phyloP scores from a whole-genome alignment of 306 rosid genomes.

The Lotus japonicus region DNA sequence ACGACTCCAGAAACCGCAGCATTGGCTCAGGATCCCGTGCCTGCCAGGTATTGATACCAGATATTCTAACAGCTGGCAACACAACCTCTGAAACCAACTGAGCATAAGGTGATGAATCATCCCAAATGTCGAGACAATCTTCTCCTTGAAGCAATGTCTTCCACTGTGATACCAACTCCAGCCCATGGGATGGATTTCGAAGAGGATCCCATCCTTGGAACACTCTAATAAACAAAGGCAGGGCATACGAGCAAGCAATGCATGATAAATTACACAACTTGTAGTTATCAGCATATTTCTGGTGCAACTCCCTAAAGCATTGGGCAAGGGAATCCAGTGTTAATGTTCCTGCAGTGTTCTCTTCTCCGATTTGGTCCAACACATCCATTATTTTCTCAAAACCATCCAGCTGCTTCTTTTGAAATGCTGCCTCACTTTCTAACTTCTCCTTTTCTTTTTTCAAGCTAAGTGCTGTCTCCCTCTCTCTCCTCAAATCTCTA shows the following conservation, averaged over 20 bases:
- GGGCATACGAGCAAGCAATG: constrained; percentile 78
- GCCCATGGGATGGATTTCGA: constrained; percentile 61
- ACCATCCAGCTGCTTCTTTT: constrained; percentile 62
- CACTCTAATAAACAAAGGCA: constrained; percentile 70
- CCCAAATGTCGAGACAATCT: constrained; percentile 70
- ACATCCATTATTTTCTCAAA: constrained; percentile 49
- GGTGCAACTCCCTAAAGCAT: constrained; percentile 50
- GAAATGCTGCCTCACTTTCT: constrained; percentile 43
- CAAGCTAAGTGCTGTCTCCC: constrained; percentile 72
- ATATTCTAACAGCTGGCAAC: constrained; percentile 79
- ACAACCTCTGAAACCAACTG: constrained; percentile 84
- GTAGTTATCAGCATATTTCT: constrained; percentile 52
- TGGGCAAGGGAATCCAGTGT: constrained; percentile 70
- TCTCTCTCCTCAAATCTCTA: constrained; percentile 50
- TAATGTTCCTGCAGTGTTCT: constrained; percentile 50
- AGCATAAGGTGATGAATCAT: constrained; percentile 53
- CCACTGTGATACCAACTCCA: constrained; percentile 65
- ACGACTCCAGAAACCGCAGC: constrained; percentile 69
- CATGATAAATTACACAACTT: constrained; percentile 78
- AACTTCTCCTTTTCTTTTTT: constrained; percentile 71
- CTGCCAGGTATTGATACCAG: constrained; percentile 85
- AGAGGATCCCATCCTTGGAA: constrained; percentile 97
- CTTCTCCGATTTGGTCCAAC: constrained; percentile 51
- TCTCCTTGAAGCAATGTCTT: constrained; percentile 61
- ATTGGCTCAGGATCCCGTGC: constrained; percentile 93